phyloP scores from a whole-genome alignment of 148 eudicot species.

The Agrostemma githago region DNA sequence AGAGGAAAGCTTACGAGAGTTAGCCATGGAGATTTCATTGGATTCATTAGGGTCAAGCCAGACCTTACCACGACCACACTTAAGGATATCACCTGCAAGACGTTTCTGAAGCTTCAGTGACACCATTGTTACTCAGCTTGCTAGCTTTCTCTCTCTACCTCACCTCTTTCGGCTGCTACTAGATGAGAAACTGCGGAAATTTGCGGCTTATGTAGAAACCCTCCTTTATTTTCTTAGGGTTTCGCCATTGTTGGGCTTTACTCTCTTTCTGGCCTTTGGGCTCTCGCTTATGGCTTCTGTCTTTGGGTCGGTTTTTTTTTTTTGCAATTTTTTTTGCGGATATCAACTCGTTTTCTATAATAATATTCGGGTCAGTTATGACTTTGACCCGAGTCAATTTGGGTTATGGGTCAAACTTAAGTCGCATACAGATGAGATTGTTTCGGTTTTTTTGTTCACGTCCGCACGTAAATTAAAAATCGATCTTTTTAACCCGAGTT shows the following conservation, averaged over 20 bases:
- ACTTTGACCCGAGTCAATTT: no score
- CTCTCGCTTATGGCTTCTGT: neutral
- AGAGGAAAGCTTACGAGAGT: constrained; percentile 48
- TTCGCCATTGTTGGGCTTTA: neutral
- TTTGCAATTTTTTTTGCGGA: no score
- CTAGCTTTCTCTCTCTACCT: no score
- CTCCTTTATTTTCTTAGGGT: constrained; percentile 15
- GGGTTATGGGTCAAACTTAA: no score
- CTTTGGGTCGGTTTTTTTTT: no score
- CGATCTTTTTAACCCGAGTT: no score
- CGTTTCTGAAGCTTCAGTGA: constrained; percentile 78
- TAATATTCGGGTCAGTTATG: no score
- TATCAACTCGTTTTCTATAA: no score
- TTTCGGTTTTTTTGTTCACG: no score
- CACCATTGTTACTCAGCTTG: constrained; percentile 37
- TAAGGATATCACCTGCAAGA: constrained; percentile 63
- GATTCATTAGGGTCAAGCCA: constrained; percentile 87
- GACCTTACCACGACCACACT: constrained; percentile 73
- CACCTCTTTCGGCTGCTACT: neutral
- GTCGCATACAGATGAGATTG: no score
- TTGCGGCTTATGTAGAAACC: constrained; percentile 4
- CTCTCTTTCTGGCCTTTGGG: neutral
- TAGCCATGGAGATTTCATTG: constrained; percentile 87
- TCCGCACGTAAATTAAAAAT: no score
- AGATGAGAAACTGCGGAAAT: constrained; percentile 8